These are phyloP conservation scores for Trifolium fragiferum DNA, from an alignment of 306 rosid species.

Conservation along the genomic window DNA sequence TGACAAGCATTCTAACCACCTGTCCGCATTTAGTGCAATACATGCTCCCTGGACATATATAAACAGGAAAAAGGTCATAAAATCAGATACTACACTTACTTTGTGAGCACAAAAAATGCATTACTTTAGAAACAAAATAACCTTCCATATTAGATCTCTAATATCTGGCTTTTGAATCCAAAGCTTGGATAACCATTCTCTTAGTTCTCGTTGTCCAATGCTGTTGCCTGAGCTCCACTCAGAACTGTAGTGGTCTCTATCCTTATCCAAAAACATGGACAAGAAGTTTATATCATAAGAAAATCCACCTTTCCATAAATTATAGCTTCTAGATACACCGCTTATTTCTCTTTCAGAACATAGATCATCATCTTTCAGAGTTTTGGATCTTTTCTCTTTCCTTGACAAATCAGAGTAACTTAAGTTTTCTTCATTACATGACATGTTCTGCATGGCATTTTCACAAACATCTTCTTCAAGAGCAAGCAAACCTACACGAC, in stretches of 20 bases:
- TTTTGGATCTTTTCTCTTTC: constrained; percentile 75
- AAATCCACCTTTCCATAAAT: constrained; percentile 73
- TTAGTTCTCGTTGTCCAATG: constrained; percentile 94
- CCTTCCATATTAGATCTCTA: constrained; percentile 94
- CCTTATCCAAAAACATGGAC: constrained; percentile 78
- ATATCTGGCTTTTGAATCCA: constrained; percentile 81
- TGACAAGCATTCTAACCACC: constrained; percentile 70
- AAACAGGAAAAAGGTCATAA: constrained; percentile 35
- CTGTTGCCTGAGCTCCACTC: constrained; percentile 90
- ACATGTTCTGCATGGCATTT: constrained; percentile 48
- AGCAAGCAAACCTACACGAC: constrained; percentile 95
- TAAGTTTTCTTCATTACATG: constrained; percentile 42
- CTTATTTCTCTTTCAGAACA: constrained; percentile 38
- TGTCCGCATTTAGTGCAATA: constrained; percentile 75
- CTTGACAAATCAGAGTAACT: constrained; percentile 57
- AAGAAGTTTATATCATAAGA: constrained; percentile 82
- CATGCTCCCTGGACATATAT: constrained; percentile 80
- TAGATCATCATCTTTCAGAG: constrained; percentile 55
- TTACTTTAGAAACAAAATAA: constrained; percentile 39
- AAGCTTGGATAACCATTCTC: constrained; percentile 92
- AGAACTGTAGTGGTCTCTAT: constrained; percentile 84
- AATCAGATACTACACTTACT: constrained; percentile 31
- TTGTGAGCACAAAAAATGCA: constrained; percentile 21
- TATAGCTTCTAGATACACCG: constrained; percentile 56
- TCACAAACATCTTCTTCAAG: constrained; percentile 66